These are phyloP conservation scores for Thalia dealbata DNA, from an alignment of 176 grass and related monocot genomes.

Conservation along the genomic window DNA sequence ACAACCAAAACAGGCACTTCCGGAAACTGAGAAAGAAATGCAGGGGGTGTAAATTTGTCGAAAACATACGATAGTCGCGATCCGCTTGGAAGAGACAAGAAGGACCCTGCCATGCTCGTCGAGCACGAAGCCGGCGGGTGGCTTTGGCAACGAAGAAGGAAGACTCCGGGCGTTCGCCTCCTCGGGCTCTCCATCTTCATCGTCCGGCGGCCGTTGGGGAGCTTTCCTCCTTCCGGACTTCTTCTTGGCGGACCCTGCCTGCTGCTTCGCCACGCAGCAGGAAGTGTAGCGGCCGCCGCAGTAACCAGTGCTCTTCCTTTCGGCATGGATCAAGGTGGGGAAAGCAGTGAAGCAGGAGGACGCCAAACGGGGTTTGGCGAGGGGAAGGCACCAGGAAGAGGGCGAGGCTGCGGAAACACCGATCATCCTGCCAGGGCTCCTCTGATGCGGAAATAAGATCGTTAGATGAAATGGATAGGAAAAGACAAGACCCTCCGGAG, in stretches of 20 bases:
- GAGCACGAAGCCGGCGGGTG: conserved; percentile 72
- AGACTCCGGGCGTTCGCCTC: conserved; percentile 22
- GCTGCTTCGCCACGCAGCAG: conserved; percentile 2
- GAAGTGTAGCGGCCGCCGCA: conserved; percentile 6
- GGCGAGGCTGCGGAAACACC: not conserved
- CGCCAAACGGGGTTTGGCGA: not conserved
- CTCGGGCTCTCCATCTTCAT: conserved; percentile 7
- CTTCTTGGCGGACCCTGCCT: conserved; percentile 21
- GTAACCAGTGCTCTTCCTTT: conserved; percentile 8
- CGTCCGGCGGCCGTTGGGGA: conserved; percentile 9
- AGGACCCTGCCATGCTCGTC: conserved; percentile 72
- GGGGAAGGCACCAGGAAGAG: not conserved
- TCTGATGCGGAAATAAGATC: not conserved
- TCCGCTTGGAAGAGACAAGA: conserved; percentile 56
- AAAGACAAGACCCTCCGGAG: not conserved
- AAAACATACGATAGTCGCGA: conserved; percentile 50
- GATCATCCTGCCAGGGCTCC: not conserved
- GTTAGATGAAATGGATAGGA: not conserved
- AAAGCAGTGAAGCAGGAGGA: not conserved
- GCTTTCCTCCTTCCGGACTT: conserved; percentile 18
- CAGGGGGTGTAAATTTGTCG: not conserved
- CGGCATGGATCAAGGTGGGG: not conserved
- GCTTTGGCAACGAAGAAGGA: conserved; percentile 59
- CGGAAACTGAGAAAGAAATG: not conserved
- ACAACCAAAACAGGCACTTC: not conserved